phyloP scores from a whole-genome alignment of 306 rosid genomes.

The Gastrolobium villosum region DNA sequence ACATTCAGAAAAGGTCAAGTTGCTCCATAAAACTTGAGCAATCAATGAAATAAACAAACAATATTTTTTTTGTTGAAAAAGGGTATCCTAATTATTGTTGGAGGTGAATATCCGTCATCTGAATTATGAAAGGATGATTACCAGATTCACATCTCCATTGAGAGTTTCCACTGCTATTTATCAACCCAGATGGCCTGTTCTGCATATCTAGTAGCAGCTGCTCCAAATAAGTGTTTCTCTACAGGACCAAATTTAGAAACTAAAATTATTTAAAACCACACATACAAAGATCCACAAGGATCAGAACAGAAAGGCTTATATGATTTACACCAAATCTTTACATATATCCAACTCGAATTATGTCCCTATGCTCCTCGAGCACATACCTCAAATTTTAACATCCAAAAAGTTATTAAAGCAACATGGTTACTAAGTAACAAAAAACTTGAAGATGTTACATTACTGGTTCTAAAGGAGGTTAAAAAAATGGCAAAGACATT shows the following conservation, averaged over 20 bases:
- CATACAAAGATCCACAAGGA: conserved; percentile 5
- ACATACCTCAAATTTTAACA: conserved; percentile 29
- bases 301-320: conserved; percentile 36
- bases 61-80: conserved; percentile 1
- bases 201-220: conserved; percentile 58
- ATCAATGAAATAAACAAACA: conserved; percentile 15
- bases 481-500: not conserved
- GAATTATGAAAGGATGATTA: conserved; percentile 44
- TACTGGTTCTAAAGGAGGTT: conserved; percentile 6
- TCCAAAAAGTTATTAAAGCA: conserved; percentile 15
- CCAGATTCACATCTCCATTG: conserved; percentile 62
- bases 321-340: conserved; percentile 17
- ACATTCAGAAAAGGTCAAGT: conserved; percentile 8
- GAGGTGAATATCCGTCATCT: conserved; percentile 28
- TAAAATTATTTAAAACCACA: conserved; percentile 25
- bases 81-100: not conserved
- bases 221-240: conserved; percentile 79
- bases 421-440: conserved; percentile 5
- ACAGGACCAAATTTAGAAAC: conserved; percentile 46
- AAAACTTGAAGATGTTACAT: conserved; percentile 19
- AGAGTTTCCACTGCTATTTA: conserved; percentile 42
- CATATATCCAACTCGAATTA: not conserved
- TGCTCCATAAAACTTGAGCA: not conserved
- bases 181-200: conserved; percentile 50
- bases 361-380: conserved; percentile 21